Evolutionary conservation across 257 asterid genomes (phyloP), one percentile per base, ranked within the genome.

Genomic region (Oldenlandia corymbosa): DNA sequence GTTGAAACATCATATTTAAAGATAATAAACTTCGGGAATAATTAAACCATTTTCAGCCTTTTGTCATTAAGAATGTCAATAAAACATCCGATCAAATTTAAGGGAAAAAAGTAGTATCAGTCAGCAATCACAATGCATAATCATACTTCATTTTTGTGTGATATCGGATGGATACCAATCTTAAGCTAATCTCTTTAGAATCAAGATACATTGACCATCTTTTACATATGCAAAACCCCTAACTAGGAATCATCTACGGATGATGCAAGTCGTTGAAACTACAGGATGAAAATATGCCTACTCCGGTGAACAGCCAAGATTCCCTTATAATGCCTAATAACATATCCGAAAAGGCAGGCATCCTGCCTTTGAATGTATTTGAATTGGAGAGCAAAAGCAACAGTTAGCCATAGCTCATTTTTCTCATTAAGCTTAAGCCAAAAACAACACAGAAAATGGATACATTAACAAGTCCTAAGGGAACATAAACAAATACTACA

Each of bases 401-500:
- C 60, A 76, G 61, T 56, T 46, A 76, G 46, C 41, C 56, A 50
- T 67, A 62, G 72, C 45, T 48, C 73, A 69, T 71, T 81, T 70
- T 70, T 75, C 77, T 71, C 23, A 71, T 58, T 68, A 72, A 72
- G 46, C 24, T 34, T 37, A 36, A 34, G 46, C 34, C 32, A 45
- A 37, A 57, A 32, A 57, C 28, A n/a, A 14, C 62, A 34, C 45
- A 1, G 6, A 56, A 57, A 20, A 37, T 17, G 28, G 46, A 31
- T 31, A 57, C 30, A 56, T 28, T 20, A 10, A 51, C 23, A 17
- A 31, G 68, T 70, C 72, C 76, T 66, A 78, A 70, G 71, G 73
- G 67, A 71, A 75, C 62, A 47, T 65, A 78, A 82, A 67, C 55
- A 76, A 75, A 54, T 45, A 71, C 78, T 73, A 81, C 72, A 72